Evolutionary conservation across 148 eudicot species (phyloP).

Genomic region (Talinum fruticosum): DNA sequence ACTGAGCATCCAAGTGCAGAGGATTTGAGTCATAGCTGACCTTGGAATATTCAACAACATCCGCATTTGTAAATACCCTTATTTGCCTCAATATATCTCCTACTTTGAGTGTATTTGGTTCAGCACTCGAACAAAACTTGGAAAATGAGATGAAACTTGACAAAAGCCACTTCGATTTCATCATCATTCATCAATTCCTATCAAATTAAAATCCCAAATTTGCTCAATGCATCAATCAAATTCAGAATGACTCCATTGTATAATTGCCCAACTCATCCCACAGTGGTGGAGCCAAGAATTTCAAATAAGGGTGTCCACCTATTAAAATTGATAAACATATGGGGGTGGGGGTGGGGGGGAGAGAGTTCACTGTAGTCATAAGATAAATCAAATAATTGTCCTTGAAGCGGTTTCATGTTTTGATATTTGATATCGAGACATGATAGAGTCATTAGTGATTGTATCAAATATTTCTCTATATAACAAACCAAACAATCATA

Average conservation of each 20-base stretch:
- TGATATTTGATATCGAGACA: too few relatives aligned
- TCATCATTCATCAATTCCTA: not conserved
- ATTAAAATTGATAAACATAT: too few relatives aligned
- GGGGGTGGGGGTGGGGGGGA: too few relatives aligned
- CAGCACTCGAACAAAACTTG: constrained; percentile 41
- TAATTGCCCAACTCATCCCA: not conserved
- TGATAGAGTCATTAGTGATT: too few relatives aligned
- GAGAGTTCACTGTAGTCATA: too few relatives aligned
- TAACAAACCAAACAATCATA: too few relatives aligned
- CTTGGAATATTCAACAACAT: constrained; percentile 59
- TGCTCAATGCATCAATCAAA: not conserved
- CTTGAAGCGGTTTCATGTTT: too few relatives aligned
- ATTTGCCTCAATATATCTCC: constrained; percentile 50
- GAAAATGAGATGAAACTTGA: constrained; percentile 23
- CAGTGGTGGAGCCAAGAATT: too few relatives aligned
- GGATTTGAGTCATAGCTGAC: constrained; percentile 67
- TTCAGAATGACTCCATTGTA: not conserved
- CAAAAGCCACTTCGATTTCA: constrained; percentile 27
- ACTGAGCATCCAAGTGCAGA: constrained; percentile 57
- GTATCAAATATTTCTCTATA: too few relatives aligned
- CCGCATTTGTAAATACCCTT: constrained; percentile 45
- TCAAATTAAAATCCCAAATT: not conserved
- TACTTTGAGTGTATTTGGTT: constrained; percentile 33
- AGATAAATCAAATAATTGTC: too few relatives aligned
- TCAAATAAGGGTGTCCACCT: too few relatives aligned